Evolutionary conservation across 352 stramenopile genomes (phyloP), one percentile per base, ranked within the genome.

Genomic region (Globisporangium uncinulatum): DNA sequence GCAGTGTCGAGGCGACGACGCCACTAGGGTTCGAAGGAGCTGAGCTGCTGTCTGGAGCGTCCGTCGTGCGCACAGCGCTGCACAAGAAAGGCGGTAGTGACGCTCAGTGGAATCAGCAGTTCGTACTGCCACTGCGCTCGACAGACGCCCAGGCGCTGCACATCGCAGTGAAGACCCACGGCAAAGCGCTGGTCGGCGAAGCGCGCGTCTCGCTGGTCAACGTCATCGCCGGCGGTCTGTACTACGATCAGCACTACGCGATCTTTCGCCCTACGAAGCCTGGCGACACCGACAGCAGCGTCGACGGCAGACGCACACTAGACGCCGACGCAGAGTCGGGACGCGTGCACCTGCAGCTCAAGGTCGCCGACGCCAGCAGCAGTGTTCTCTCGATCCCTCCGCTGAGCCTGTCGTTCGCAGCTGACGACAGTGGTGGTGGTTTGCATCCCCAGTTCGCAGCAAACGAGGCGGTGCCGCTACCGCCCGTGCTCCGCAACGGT

Each of bases 61-160:
- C 59, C 4, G 63, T 72, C 50, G 65, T 89, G 54, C 70, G 78
- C 20, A 92, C 83, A 13, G 63, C 66, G 14, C 37, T 90, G 19
- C 80, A 90, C 67, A 92, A 90, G 69, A 92, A 92, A 60, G 77
- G 84, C 13, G 82, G 84, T 4, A 89, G 76, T 32, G 82, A 94
- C 46, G 82, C 84, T 10, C 77, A 89, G 50, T 94, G 82, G 84
- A 89, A 94, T 43, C 79, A 92, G 56, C 77, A 88, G 44, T 92
- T 94, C 53, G 83, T 71, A 1, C 69, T 70, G 4, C 56, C 57
- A 0, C 58, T 94, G 29, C 65, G 64, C 7, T 87, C 78, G 10
- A 83, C 79, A 15, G 54, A 84, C 4, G 58, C 71, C 4, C 77
- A 92, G 32, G 47, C 67, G 36, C 62, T 94, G 8, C 66, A 85